These are phyloP conservation scores for Fusarium sp. DNA, from an alignment of 2,329 filamentous ascomycete species.

Conservation along the genomic window DNA sequence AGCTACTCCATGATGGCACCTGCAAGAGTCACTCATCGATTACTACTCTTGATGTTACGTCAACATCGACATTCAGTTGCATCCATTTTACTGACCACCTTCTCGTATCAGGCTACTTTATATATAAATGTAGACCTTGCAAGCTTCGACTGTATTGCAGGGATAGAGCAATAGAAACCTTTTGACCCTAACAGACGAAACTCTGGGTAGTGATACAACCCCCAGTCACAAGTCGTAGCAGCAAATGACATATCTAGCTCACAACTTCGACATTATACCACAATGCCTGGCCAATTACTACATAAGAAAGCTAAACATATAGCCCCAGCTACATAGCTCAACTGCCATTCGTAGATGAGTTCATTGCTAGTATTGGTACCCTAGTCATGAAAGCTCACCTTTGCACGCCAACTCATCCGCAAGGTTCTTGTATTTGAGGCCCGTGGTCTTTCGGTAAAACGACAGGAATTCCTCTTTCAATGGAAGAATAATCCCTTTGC, in stretches of 20 bases:
- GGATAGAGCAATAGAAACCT: too few species aligned
- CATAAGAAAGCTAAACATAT: background rate
- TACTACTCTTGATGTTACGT: background rate
- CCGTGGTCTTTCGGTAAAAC: background rate
- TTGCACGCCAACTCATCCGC: background rate
- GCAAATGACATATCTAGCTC: too few species aligned
- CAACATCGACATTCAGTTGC: background rate
- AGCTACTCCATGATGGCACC: background rate
- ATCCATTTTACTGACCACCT: rapidly evolving
- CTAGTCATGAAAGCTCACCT: too few species aligned
- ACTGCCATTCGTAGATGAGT: rapidly evolving
- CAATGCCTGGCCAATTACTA: background rate
- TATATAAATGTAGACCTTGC: too few species aligned
- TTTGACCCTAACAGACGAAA: rapidly evolving
- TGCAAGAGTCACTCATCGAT: background rate
- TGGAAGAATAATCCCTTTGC: background rate
- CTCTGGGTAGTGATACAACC: background rate
- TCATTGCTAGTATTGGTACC: rapidly evolving
- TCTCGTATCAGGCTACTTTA: background rate
- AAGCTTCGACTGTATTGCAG: too few species aligned
- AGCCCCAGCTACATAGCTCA: background rate
- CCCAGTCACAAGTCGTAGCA: background rate
- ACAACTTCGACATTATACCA: background rate
- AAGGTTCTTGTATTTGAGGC: background rate
- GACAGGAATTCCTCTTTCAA: too few species aligned